Conservation (phyloP, 495 filamentous ascomycete species). For the Penicillium paxilli region DNA sequence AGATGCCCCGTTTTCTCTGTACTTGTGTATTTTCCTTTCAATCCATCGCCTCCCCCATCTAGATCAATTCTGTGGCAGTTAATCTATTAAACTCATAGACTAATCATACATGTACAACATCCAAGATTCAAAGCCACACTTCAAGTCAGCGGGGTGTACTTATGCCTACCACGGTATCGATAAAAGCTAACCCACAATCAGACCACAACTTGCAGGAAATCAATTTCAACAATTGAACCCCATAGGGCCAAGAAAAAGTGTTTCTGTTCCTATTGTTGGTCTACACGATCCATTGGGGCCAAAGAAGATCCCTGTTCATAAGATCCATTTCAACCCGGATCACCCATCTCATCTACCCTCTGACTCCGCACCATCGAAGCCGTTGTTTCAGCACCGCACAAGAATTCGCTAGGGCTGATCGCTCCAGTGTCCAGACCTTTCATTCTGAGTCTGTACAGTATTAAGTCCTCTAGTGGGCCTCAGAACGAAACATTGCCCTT, state of each 20-base stretch:
- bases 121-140: background rate
- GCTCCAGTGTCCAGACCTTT: background rate
- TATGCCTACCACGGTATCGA: background rate
- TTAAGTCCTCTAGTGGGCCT: background rate
- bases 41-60: background rate
- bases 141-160: too few species aligned
- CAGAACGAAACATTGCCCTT: background rate
- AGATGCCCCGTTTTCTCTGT: too few species aligned
- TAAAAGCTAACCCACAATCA: background rate
- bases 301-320: background rate
- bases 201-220: background rate
- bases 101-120: background rate
- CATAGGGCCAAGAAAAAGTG: background rate
- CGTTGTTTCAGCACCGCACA: slow-evolving; percentile 4
- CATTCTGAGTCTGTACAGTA: background rate
- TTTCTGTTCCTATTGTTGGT: too few species aligned
- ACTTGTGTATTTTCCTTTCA: background rate
- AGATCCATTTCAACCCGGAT: background rate
- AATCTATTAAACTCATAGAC: background rate
- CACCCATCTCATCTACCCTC: background rate
- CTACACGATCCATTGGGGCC: slow-evolving; percentile 2
- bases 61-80: background rate
- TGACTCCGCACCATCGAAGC: background rate
- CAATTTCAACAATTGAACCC: background rate
- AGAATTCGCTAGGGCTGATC: slow-evolving; percentile 7